Base-by-base conservation (phyloP, 1,284 basidiomycete species). In the Ganoderma lingzhi region DNA sequence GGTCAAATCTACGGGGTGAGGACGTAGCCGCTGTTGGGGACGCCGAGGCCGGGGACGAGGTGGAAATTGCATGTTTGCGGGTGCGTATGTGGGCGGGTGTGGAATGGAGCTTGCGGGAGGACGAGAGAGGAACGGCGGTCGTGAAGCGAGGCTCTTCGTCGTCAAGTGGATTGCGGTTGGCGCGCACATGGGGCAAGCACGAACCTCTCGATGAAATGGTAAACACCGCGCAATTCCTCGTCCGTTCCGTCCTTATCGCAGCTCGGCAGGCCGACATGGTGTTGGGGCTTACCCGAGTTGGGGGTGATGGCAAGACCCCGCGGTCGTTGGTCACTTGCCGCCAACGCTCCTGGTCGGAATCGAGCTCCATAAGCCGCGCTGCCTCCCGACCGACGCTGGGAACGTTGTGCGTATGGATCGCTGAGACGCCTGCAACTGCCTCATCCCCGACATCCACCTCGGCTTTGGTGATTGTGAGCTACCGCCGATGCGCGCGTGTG, bases 331-430 rank as follows among this genome's bases (percentile, higher is more conserved):
- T 96, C 32, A 96, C 94, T 51, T 86, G 86, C 56, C 96, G 84
- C 98, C 98, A 99, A 3, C 93, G 89, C 77, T 98, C 96, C 78
- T 95, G 93, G 81, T 99, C 97, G 0, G 92, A 90, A 77, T 96
- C 94, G 60, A 97, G 86, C 69, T 96, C 94, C 86, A 98, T 90
- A 73, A 91, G 84, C 17, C 94, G 88, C 0, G 96, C 94, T 0
- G 97, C 96, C 32, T 90, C 93, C 58, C 93, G 83, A 4, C 97
- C 97, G 51, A 99, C 95, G 71, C 90, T 90, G 61, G 96, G 88
- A 17, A 63, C 89, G 63, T 76, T 70, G 35, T 72, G 71, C 58
- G 64, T 48, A 35, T 59, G 70, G 19, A 45, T 42, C 19, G 41
- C 62, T 2, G 66, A 66, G 15, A 64, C 72, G 19, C 64, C 66